Base-by-base conservation (phyloP, 2,329 filamentous ascomycete genomes). In the Colletotrichum brevisporum region DNA sequence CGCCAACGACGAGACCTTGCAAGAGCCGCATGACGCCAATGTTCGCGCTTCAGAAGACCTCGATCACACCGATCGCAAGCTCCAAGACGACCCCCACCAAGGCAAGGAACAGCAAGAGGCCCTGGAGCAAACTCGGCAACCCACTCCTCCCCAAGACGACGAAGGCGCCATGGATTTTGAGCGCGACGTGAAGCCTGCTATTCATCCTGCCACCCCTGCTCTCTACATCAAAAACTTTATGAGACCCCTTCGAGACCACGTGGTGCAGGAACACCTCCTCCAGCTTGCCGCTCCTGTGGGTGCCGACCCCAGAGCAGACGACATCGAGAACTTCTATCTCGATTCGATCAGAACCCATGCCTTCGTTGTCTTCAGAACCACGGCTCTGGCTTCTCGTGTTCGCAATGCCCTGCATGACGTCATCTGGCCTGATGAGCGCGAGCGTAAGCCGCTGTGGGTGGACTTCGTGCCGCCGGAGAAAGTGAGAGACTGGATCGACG, bases 211-310 rank as follows among this genome's bases (percentile, higher is more conserved):
- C 5, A 95, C 94, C 3, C 82, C 89, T 39, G 91, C 93, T 16
- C 83, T 98, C 54, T 98, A 98, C 81, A 96, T 98, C 74, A 91
- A 91, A 78, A 92, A 97, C 75, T 89, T 98, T 63, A 95, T 97
- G 89, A 91, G 95, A 54, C 95, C 96, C 10, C 84, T 98, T 24
- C 92, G 94, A 68, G 87, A 90, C 0, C 82, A 84, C 27, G 84
- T 85, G 18, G 87, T 98, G 1, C 89, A 88, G 74, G 85, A 87
- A 1, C 90, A 98, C 76, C 85, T 98, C 5, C 78, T 88, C 51
- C 82, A 87, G 6, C 86, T 98, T 48, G 93, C 94, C 2, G 85
- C 90, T 3, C 84, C 90, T 1, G 83, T 88, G 1, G 82, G 82
- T 27, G 78, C 82, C 21, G 78, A 85, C 3, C 79, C 84, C 1